Evolutionary conservation across 371 early-diverging fungal species (phyloP).

Genomic region (Mortierella polycephala): DNA sequence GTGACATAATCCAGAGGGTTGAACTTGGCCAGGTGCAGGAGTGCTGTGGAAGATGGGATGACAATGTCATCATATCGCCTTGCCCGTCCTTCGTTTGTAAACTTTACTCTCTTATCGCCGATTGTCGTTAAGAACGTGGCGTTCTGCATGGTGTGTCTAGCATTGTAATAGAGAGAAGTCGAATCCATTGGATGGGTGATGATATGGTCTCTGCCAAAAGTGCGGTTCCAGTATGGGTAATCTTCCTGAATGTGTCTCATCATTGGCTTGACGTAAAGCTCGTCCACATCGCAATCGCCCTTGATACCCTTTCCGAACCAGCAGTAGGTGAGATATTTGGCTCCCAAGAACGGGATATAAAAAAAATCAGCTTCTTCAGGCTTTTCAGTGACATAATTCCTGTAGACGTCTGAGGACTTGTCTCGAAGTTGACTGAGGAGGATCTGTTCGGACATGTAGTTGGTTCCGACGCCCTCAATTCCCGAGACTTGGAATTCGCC

Average conservation of each 20-base stretch:
- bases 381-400: slow-evolving; percentile 61
- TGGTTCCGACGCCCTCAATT: neutral
- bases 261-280: slow-evolving; percentile 61
- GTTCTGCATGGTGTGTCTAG: slow-evolving; percentile 56
- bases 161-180: slow-evolving; percentile 61
- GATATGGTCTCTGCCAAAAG: slow-evolving; percentile 60
- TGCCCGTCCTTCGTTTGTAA: slow-evolving; percentile 50
- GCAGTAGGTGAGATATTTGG: slow-evolving; percentile 61
- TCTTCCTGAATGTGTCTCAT: slow-evolving; percentile 63
- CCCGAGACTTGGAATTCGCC: slow-evolving; percentile 24
- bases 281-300: slow-evolving; percentile 64
- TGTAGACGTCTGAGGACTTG: slow-evolving; percentile 56
- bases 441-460: slow-evolving; percentile 17
- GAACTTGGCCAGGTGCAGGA: slow-evolving; percentile 53
- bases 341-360: slow-evolving; percentile 68
- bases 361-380: slow-evolving; percentile 67
- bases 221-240: slow-evolving; percentile 63
- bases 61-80: slow-evolving; percentile 64
- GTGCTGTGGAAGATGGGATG: slow-evolving; percentile 62
- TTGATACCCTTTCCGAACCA: slow-evolving; percentile 41
- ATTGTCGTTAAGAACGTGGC: slow-evolving; percentile 65
- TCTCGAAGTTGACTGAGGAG: slow-evolving; percentile 53
- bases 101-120: slow-evolving; percentile 58
- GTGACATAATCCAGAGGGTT: slow-evolving; percentile 53
- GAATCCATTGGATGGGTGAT: slow-evolving; percentile 69